These are phyloP conservation scores for Melaleuca alternifolia DNA, from an alignment of 345 rosid species.

Conservation along the genomic window DNA sequence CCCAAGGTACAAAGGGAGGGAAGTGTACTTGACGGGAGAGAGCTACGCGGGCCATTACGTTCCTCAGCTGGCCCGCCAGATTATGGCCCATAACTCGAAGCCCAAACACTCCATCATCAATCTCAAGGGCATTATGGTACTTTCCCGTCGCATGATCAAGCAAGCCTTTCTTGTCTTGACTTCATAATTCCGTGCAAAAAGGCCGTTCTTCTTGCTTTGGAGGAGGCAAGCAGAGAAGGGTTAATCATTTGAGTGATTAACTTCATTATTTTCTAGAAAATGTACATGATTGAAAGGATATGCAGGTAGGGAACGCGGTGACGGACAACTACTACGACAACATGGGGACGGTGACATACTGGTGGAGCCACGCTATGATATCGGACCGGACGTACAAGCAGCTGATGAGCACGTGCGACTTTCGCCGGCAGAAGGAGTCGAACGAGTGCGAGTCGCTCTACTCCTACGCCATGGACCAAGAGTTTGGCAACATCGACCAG, in stretches of 20 bases:
- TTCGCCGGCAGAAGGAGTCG: conserved; percentile 66
- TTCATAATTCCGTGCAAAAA: background rate
- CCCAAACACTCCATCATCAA: conserved; percentile 46
- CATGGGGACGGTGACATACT: conserved; percentile 88
- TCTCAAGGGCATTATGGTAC: conserved; percentile 88
- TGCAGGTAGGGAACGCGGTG: conserved; percentile 94
- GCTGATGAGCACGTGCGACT: conserved; percentile 77
- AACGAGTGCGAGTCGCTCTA: conserved; percentile 84
- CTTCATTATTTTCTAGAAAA: too few species aligned
- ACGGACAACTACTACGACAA: conserved; percentile 90
- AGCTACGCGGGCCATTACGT: conserved; percentile 99
- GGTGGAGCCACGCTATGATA: conserved; percentile 99
- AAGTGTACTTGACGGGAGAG: conserved; percentile 77
- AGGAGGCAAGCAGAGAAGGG: background rate
- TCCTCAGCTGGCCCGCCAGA: conserved; percentile 80
- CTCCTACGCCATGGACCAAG: conserved; percentile 86
- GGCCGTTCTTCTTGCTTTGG: background rate
- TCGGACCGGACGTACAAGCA: conserved; percentile 77
- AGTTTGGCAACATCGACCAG: conserved; percentile 94
- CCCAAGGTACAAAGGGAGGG: conserved; percentile 69
- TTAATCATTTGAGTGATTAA: background rate
- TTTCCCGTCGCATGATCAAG: background rate
- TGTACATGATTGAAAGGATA: background rate
- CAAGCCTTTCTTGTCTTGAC: background rate
- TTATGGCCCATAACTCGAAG: conserved; percentile 45